Percentiles rank a stretch among this genome's conserved stretches.
Evolutionary conservation across 2,329 filamentous ascomycete species (phyloP).

Genomic region (Penicillium sp.): DNA sequence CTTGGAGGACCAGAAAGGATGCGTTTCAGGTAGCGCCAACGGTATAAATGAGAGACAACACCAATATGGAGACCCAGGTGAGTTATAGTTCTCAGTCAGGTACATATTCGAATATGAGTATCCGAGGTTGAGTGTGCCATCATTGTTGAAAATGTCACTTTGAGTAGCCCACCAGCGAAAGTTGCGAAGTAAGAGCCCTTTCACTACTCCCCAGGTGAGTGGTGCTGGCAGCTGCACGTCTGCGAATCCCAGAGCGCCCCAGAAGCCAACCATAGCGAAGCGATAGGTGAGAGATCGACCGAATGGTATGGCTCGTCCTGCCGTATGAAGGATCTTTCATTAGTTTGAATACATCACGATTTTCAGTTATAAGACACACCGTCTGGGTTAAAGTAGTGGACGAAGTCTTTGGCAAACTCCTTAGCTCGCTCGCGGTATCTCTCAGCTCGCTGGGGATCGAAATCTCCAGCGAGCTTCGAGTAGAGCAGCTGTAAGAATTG

Average conservation of each 20-base stretch:
- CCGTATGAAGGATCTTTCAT: not conserved
- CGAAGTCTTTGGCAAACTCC: constrained; percentile 69
- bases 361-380: constrained; percentile 40
- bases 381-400: constrained; percentile 75
- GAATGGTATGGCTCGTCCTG: constrained; percentile 71
- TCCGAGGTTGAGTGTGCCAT: constrained; percentile 75
- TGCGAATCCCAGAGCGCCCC: constrained; percentile 76
- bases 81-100: constrained; percentile 83
- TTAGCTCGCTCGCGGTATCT: constrained; percentile 73
- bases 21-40: constrained; percentile 68
- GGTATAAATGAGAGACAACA: constrained; percentile 78
- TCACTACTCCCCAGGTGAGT: constrained; percentile 77
- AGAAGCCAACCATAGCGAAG: constrained; percentile 86
- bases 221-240: constrained; percentile 73
- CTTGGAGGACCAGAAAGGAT: constrained; percentile 74
- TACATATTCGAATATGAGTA: constrained; percentile 82
- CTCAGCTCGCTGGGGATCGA: constrained; percentile 66
- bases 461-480: constrained; percentile 68
- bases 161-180: constrained; percentile 81
- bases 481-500: constrained; percentile 80
- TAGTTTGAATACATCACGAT: not conserved
- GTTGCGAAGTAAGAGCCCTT: constrained; percentile 74
- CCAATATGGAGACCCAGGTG: constrained; percentile 74
- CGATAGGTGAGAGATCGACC: constrained; percentile 78
- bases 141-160: constrained; percentile 72